Base-by-base conservation (phyloP, 2,329 filamentous ascomycete genomes). In the Penicillium sp. region DNA sequence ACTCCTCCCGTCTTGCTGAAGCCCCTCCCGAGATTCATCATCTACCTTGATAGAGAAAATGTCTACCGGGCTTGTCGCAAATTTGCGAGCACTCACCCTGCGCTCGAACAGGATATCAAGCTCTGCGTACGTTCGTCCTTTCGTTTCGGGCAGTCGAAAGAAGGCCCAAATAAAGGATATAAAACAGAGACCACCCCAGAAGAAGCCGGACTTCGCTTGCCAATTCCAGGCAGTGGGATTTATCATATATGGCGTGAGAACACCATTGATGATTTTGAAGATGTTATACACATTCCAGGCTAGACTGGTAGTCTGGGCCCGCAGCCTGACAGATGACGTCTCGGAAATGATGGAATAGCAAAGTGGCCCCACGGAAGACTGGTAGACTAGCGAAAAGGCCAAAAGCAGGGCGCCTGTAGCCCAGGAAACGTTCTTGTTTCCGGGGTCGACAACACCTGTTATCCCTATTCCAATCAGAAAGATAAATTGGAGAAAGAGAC, bases 221-320 rank as follows among this genome's bases (percentile, higher is more conserved):
- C 70, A 74, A 45, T 73, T 67, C 71, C 71, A 75, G 2, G 64
- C 64, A 1, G 65, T 58, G 2, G 65, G 63, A 37, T 67, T 70
- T 46, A 71, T 81, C 90, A 94, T 93, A 74, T 92, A 92, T 0
- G 91, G 90, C 0, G 89, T 92, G 31, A 96, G 74, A 3, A 94
- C 86, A 33, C 84, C 86, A 61, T 74, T 76, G 21, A 77, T 56
- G 37, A 85, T 80, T 51, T 76, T 76, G 19, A 69, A 65, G 23
- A 82, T 68, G 57, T 84, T 81, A 69, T 82, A 84, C 18, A 75
- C 64, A 40, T 71, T 73, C 11, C 81, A 74, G 1, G 81, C 79
- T 45, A 85, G 69, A 2, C 82, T 81, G 21, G 83, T 79, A 0
- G 81, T 82, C 71, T 84, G 83, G 26, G 78, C 75, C 56, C 81